A percentile compares a stretch with the other conserved stretches of the same genome.
phyloP scores from a whole-genome alignment of 257 asterid genomes.

The Orobanche coerulescens region DNA sequence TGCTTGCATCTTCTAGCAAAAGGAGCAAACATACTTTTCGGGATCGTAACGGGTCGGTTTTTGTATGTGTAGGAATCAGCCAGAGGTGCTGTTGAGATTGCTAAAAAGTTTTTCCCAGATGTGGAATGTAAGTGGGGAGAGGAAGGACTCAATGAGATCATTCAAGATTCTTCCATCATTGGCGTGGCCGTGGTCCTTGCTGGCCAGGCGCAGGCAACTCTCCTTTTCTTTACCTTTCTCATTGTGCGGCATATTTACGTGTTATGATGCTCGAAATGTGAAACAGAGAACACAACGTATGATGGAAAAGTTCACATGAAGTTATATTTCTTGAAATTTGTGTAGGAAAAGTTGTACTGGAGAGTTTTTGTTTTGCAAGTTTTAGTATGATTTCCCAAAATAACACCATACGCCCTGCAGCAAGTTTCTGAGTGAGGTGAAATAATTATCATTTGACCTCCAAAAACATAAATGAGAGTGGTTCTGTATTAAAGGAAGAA shows the following conservation, averaged over 20 bases:
- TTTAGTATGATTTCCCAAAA: not conserved
- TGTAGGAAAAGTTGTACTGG: not conserved
- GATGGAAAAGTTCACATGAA: not conserved
- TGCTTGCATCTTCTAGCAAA: not conserved
- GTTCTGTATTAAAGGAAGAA: not conserved
- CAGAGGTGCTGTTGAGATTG: conserved; percentile 67
- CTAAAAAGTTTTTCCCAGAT: conserved; percentile 53
- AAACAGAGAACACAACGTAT: not conserved
- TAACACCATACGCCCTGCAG: not conserved
- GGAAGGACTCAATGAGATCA: conserved; percentile 68
- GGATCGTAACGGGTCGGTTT: not conserved
- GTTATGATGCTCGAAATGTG: not conserved
- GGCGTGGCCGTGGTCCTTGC: conserved; percentile 91
- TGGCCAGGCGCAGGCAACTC: conserved; percentile 70
- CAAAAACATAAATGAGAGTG: not conserved
- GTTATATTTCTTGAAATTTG: not conserved
- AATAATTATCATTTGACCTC: not conserved
- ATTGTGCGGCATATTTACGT: not conserved
- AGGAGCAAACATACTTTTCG: not conserved
- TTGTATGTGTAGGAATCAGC: conserved; percentile 61
- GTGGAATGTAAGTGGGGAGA: conserved; percentile 97
- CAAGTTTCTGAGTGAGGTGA: conserved; percentile 1
- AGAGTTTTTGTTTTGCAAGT: not conserved
- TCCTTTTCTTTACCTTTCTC: not conserved
- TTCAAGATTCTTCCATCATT: conserved; percentile 55